phyloP scores from a whole-genome alignment of 306 rosid genomes.

The Dicorynia guianensis region DNA sequence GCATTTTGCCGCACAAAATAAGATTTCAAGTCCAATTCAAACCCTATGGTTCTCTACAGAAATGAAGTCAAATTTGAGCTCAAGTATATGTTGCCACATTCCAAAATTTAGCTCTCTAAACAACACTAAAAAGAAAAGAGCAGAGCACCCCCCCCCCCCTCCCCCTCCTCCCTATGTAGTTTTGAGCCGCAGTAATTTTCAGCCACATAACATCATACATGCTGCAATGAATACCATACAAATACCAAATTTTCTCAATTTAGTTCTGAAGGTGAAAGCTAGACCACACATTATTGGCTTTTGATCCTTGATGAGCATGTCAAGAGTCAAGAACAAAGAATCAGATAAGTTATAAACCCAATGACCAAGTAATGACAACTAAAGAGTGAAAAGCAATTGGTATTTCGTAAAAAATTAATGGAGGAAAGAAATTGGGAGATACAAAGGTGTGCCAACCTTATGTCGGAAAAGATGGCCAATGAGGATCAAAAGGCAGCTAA shows the following conservation, averaged over 20 bases:
- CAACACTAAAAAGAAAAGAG: neutral
- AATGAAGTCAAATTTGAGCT: conserved; percentile 6
- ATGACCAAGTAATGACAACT: too few species aligned
- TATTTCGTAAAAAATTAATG: too few species aligned
- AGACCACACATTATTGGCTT: too few species aligned
- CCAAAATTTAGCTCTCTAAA: neutral
- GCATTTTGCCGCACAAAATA: conserved; percentile 26
- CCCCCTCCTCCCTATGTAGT: too few species aligned
- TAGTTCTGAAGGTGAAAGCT: neutral
- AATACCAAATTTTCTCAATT: neutral
- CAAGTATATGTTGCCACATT: neutral
- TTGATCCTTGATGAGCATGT: too few species aligned
- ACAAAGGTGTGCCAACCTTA: too few species aligned
- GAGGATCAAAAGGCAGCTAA: too few species aligned
- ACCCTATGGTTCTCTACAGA: neutral
- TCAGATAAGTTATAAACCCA: too few species aligned
- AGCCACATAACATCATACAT: neutral
- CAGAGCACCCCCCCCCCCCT: neutral
- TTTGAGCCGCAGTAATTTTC: neutral
- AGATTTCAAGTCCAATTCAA: neutral
- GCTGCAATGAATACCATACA: neutral
- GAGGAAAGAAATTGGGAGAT: too few species aligned
- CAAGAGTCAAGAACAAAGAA: too few species aligned
- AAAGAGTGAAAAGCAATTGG: too few species aligned
- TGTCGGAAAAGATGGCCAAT: too few species aligned